Percentiles rank a stretch among this genome's conserved stretches.
Evolutionary conservation across 305 asterid genomes (phyloP).

Genomic region (Rubia balearica): DNA sequence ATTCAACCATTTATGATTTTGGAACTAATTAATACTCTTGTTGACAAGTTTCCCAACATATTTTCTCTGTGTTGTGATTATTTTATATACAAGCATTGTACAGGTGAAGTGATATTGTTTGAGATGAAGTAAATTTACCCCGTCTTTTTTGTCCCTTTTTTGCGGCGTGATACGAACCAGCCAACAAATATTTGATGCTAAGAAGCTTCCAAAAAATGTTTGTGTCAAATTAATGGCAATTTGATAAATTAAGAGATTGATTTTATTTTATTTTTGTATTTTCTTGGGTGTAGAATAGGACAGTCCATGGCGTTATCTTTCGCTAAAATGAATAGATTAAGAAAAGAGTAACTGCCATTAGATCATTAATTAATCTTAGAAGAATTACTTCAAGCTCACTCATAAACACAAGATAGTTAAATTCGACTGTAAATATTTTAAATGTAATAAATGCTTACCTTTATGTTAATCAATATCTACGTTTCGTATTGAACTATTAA

Average conservation of each 20-base stretch:
- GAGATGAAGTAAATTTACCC: too few relatives aligned
- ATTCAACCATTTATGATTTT: background rate
- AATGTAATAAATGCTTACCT: too few relatives aligned
- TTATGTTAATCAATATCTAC: background rate
- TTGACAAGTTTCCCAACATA: background rate
- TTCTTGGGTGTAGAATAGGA: background rate
- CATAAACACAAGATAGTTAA: background rate
- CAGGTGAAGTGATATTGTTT: too few relatives aligned
- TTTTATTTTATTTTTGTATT: background rate
- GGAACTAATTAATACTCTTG: background rate
- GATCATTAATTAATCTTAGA: background rate
- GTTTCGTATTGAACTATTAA: background rate
- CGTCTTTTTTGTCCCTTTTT: too few relatives aligned
- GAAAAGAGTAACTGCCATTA: background rate
- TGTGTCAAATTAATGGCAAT: background rate
- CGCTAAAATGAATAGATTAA: background rate
- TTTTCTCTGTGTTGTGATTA: too few relatives aligned
- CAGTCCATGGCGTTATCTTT: background rate
- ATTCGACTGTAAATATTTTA: background rate
- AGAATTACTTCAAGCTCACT: background rate
- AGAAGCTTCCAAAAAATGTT: background rate
- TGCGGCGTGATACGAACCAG: too few relatives aligned
- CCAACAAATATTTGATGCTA: background rate
- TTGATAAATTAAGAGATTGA: background rate
- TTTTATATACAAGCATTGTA: too few relatives aligned